phyloP scores from a whole-genome alignment of 2,329 filamentous ascomycete species.

The Pyrenochaeta sp. region DNA sequence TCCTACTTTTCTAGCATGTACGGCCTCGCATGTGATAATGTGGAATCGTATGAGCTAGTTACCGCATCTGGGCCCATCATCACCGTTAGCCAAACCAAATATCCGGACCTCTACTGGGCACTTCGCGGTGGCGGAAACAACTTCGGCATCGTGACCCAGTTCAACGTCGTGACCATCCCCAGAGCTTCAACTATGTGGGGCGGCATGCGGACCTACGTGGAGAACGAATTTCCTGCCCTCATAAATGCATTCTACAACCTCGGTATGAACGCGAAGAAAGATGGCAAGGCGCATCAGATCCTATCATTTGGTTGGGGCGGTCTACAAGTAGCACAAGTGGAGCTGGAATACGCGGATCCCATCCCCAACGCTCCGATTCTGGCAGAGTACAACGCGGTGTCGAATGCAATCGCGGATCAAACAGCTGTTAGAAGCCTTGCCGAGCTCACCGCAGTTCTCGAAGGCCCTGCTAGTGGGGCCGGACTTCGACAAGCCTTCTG shows the following conservation, averaged over 20 bases:
- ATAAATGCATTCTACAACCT: slow-evolving; percentile 38
- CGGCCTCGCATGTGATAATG: slow-evolving; percentile 42
- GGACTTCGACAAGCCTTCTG: slow-evolving; percentile 39
- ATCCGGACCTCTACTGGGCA: slow-evolving; percentile 51
- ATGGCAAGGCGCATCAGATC: slow-evolving; percentile 37
- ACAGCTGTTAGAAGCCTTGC: slow-evolving; percentile 31
- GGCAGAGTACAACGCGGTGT: slow-evolving; percentile 35
- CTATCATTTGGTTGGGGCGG: slow-evolving; percentile 31
- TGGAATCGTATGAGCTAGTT: slow-evolving; percentile 46
- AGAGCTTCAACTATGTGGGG: slow-evolving; percentile 40
- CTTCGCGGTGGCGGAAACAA: slow-evolving; percentile 49
- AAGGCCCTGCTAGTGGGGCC: slow-evolving; percentile 6
- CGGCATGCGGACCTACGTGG: slow-evolving; percentile 23
- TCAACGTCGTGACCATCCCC: slow-evolving; percentile 30
- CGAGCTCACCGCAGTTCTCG: slow-evolving; percentile 25
- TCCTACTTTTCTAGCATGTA: slow-evolving; percentile 35
- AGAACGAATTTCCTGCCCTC: slow-evolving; percentile 25
- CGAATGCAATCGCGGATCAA: slow-evolving; percentile 17
- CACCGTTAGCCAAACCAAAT: slow-evolving; percentile 30
- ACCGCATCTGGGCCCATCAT: slow-evolving; percentile 29
- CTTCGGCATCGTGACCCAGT: slow-evolving; percentile 47
- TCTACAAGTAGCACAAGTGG: slow-evolving; percentile 23
- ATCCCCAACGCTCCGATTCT: slow-evolving; percentile 34
- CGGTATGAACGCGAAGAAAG: slow-evolving; percentile 28
- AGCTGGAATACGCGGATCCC: slow-evolving; percentile 38